Conservation (phyloP, 192 early-diverging fungal genomes). For the Backusella macrospora region DNA sequence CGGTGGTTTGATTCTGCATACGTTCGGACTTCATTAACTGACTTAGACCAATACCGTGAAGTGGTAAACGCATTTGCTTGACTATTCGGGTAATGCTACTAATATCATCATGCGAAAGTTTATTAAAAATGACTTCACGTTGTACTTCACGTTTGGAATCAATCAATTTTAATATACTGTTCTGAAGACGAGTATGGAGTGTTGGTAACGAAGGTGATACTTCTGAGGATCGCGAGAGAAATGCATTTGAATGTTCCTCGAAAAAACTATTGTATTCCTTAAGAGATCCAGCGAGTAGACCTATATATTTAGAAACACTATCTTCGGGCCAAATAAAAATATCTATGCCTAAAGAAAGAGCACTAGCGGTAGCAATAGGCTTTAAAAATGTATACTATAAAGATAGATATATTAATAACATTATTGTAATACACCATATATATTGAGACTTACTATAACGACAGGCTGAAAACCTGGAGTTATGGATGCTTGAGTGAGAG, state of each 20-base stretch:
- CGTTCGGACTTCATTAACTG: constrained; percentile 19
- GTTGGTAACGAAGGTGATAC: constrained; percentile 13
- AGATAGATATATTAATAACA: not conserved
- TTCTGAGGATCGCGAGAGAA: constrained; percentile 4
- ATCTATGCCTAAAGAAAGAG: constrained; percentile 25
- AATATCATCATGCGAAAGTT: constrained; percentile 29
- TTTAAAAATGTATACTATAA: constrained; percentile 34
- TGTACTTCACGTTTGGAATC: constrained; percentile 39
- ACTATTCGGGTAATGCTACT: constrained; percentile 28
- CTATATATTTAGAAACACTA: constrained; percentile 33
- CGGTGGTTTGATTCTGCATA: not conserved
- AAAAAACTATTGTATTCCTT: constrained; percentile 19
- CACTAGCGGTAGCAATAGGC: constrained; percentile 34
- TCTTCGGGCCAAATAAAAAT: constrained; percentile 39
- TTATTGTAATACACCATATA: not conserved
- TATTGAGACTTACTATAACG: constrained; percentile 25
- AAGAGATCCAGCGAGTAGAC: constrained; percentile 20
- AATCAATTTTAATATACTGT: constrained; percentile 30
- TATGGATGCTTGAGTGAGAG: constrained; percentile 27
- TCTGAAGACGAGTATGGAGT: constrained; percentile 22
- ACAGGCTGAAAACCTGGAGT: constrained; percentile 25
- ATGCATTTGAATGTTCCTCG: constrained; percentile 30
- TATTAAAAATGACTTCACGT: constrained; percentile 30
- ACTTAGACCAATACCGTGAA: constrained; percentile 37
- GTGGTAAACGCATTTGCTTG: constrained; percentile 25